phyloP scores from a whole-genome alignment of 2,329 filamentous ascomycete species.

The Pseudomassariella vexata region DNA sequence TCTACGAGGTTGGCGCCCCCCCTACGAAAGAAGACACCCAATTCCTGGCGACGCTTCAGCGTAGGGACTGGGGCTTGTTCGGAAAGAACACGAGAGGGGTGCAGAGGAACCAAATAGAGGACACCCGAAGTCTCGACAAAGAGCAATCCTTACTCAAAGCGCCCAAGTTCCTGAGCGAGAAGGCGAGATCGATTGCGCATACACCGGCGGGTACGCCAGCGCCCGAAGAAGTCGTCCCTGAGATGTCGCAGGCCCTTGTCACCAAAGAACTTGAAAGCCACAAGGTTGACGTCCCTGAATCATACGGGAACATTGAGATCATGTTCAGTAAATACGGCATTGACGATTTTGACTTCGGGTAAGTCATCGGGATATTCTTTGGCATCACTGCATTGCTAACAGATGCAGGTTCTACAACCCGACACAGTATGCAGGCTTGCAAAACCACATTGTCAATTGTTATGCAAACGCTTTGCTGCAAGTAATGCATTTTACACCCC shows the following conservation, averaged over 20 bases:
- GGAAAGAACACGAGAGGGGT: slow-evolving; percentile 70
- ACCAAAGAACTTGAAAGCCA: slow-evolving; percentile 66
- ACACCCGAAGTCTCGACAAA: slow-evolving; percentile 57
- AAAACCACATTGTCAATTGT: slow-evolving; percentile 95
- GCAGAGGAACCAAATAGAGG: slow-evolving; percentile 77
- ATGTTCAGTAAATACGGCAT: slow-evolving; percentile 99
- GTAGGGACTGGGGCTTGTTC: slow-evolving; percentile 70
- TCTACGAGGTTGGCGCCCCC: slow-evolving; percentile 81
- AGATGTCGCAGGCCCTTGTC: slow-evolving; percentile 60
- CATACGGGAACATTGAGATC: slow-evolving; percentile 93
- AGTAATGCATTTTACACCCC: slow-evolving; percentile 82
- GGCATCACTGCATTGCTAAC: slow-evolving; percentile 5
- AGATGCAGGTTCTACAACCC: slow-evolving; percentile 79
- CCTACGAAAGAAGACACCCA: slow-evolving; percentile 68
- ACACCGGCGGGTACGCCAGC: slow-evolving; percentile 34
- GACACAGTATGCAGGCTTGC: slow-evolving; percentile 82
- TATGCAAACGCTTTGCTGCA: slow-evolving; percentile 92
- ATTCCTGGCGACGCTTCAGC: slow-evolving; percentile 62
- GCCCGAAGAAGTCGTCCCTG: slow-evolving; percentile 40
- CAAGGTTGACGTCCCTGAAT: slow-evolving; percentile 75
- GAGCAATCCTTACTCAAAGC: slow-evolving; percentile 60
- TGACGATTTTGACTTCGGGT: slow-evolving; percentile 98
- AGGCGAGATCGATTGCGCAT: slow-evolving; percentile 63
- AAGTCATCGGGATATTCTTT: slow-evolving; percentile 23
- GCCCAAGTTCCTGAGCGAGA: slow-evolving; percentile 93